Evolutionary conservation across 495 filamentous ascomycete species (phyloP), one percentile per base, ranked within the genome.

Genomic region (Aspergillus egyptiacus): DNA sequence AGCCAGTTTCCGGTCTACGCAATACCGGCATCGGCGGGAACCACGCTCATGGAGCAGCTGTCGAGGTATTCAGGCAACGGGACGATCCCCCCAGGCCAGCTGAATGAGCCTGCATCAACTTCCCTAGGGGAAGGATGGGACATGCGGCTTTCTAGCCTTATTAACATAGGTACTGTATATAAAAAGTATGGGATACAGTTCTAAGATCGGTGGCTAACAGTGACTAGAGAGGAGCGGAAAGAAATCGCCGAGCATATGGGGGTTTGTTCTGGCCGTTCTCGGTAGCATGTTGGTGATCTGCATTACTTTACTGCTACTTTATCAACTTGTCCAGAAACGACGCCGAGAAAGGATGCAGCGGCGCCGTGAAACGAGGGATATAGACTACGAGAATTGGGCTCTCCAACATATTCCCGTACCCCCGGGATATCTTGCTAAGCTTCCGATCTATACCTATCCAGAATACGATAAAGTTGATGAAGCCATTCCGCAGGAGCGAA

Each of bases 1-100:
- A 80, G 83, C 56, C 59, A 71, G 13, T 95, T 78, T 59, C 91
- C 91, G 0, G 75, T 95, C n/a, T 96, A 89, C 64, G 91, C 88
- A 17, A 76, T 97, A 2, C 78, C 88, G 0, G 81, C 87, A 2
- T 48, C 65, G 13, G 72, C 74, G 14, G 91, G 89, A 33, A 57
- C 65, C 5, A 65, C 72, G 15, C 71, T 95, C 59, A 86, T 95
- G 81, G 55, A 79, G 31, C 76, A 89, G 57, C 66, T 93, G 19
- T 77, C 79, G 14, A 65, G 75, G 47, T 95, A 91, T 62, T 89
- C 86, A n/a, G 82, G 84, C 4, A 82, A 85, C 58, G 55, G 85
- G 55, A 76, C 74, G 0, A 59, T 75, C 31, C 75, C 82, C 3
- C 25, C 35, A 9, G 79, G 80, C 5, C 71, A 76, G 43, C 76